Evolutionary conservation across 352 stramenopile genomes (phyloP).

Genomic region (Phytopythium kandeliae): DNA sequence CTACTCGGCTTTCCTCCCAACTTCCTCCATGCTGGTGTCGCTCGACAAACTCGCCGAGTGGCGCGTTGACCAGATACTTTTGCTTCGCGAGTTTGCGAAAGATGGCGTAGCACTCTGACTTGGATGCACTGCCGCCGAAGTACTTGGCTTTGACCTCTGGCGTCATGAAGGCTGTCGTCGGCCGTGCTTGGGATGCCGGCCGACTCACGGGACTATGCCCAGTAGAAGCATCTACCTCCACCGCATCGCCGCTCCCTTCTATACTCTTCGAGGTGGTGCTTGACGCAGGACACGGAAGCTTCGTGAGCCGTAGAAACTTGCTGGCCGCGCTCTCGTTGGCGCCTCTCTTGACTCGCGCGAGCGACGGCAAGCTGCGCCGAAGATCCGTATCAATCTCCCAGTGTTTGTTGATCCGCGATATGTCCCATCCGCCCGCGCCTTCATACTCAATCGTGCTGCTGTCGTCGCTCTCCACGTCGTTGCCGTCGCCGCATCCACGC

Average conservation of each 20-base stretch:
- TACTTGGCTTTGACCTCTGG: slow-evolving; percentile 61
- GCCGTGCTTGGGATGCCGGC: no score
- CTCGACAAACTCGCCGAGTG: slow-evolving; percentile 51
- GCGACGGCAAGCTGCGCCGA: slow-evolving; percentile 41
- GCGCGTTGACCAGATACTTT: slow-evolving; percentile 50
- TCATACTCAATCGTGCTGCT: neutral
- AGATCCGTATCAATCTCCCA: slow-evolving; percentile 72
- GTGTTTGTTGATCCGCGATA: slow-evolving; percentile 63
- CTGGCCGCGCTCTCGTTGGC: slow-evolving; percentile 40
- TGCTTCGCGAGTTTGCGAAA: slow-evolving; percentile 64
- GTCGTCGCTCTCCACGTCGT: slow-evolving; percentile 4
- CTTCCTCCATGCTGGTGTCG: slow-evolving; percentile 14
- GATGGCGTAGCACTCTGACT: slow-evolving; percentile 49
- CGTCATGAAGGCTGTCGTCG: slow-evolving; percentile 23
- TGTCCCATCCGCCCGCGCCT: slow-evolving; percentile 37
- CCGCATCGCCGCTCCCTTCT: slow-evolving; percentile 12
- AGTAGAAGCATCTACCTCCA: neutral
- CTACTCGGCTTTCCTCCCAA: slow-evolving; percentile 10
- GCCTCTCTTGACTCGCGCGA: slow-evolving; percentile 43
- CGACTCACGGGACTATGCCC: no score
- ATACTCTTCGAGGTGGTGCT: slow-evolving; percentile 6
- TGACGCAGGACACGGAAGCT: slow-evolving; percentile 32
- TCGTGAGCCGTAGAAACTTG: slow-evolving; percentile 64
- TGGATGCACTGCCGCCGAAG: slow-evolving; percentile 39
- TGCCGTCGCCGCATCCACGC: neutral